Percentiles rank a stretch among this genome's conserved stretches.
phyloP scores from a whole-genome alignment of 306 rosid genomes.

The Aeschynomene evenia region DNA sequence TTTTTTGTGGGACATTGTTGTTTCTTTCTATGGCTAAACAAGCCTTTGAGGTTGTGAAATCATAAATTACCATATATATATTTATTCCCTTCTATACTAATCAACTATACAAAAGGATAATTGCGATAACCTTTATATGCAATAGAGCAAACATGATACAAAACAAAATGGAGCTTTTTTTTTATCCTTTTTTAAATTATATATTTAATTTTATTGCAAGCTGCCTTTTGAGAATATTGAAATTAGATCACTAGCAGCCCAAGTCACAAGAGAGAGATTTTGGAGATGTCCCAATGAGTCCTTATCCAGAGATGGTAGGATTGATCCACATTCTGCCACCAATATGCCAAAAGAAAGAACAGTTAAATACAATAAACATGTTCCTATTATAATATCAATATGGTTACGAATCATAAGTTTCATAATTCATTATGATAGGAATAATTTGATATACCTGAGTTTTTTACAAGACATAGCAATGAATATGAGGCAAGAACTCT shows the following conservation, averaged over 20 bases:
- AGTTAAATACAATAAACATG: not conserved
- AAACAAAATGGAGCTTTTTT: conserved; percentile 1
- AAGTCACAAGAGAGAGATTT: conserved; percentile 64
- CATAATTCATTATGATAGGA: not conserved
- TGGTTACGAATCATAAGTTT: not conserved
- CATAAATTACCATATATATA: not conserved
- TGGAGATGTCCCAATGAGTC: conserved; percentile 43
- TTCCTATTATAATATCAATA: not conserved
- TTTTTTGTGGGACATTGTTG: not conserved
- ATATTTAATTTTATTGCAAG: not conserved
- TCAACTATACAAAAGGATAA: not conserved
- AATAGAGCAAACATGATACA: not conserved
- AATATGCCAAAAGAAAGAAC: conserved; percentile 3
- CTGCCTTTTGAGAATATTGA: conserved; percentile 30
- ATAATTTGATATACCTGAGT: conserved; percentile 48
- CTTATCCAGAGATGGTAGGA: conserved; percentile 30
- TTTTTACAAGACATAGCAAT: conserved; percentile 46
- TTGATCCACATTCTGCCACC: conserved; percentile 30
- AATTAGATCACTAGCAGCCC: conserved; percentile 65
- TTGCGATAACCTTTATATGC: not conserved
- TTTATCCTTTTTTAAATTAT: not conserved
- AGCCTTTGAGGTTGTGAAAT: conserved; percentile 4
- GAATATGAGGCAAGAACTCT: conserved; percentile 72
- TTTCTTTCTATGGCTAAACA: conserved; percentile 6
- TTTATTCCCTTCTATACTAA: not conserved